A percentile compares a stretch with the other conserved stretches of the same genome.
Evolutionary conservation across 164 flowering plant genomes (phyloP).

Genomic region (Aristolochia contorta): DNA sequence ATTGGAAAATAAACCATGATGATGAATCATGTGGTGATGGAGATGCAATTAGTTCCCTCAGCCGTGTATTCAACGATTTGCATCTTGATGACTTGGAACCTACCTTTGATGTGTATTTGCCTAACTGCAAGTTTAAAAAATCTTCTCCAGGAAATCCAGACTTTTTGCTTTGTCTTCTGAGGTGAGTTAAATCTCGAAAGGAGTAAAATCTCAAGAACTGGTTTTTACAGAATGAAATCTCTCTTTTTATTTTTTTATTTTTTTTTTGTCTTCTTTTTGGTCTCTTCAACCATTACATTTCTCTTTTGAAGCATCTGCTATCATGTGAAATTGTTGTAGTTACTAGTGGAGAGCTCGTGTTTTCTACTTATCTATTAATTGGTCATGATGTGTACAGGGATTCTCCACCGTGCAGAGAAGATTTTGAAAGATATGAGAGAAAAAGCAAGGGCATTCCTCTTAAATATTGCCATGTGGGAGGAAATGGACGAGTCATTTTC

Average conservation of each 20-base stretch:
- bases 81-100: constrained; percentile 33
- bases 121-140: constrained; percentile 76
- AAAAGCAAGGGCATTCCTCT: constrained; percentile 35
- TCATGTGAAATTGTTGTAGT: not conserved
- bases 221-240: not conserved
- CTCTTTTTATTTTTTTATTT: not conserved
- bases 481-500: constrained; percentile 56
- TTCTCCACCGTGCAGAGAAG: constrained; percentile 45
- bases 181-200: constrained; percentile 26
- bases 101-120: constrained; percentile 64
- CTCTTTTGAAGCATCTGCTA: not conserved
- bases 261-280: not conserved
- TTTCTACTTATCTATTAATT: too few species aligned
- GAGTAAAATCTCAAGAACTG: not conserved
- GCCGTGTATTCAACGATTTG: constrained; percentile 22
- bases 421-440: constrained; percentile 37
- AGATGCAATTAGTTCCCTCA: constrained; percentile 12
- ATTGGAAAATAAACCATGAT: constrained; percentile 2
- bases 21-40: constrained; percentile 4
- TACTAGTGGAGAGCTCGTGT: too few species aligned
- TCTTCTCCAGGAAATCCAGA: constrained; percentile 68
- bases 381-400: constrained; percentile 24
- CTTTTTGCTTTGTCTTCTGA: constrained; percentile 39
- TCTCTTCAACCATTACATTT: not conserved
- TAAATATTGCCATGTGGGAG: constrained; percentile 51